Evolutionary conservation across 306 rosid species (phyloP).

Genomic region (Vigna reflexopilosa): DNA sequence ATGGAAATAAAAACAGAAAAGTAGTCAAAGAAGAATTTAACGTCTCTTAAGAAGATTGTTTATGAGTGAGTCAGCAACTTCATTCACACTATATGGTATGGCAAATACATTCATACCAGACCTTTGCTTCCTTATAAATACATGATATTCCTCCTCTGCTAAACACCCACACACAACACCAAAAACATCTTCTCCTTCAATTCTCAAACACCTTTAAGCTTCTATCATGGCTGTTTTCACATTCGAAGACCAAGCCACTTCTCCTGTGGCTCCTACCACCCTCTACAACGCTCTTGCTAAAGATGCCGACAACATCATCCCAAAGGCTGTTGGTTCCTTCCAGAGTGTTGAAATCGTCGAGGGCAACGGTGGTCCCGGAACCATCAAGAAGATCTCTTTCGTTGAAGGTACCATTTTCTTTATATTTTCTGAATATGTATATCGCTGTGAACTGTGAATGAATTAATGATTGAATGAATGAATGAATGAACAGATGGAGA

Average conservation of each 20-base stretch:
- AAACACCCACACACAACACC: background rate
- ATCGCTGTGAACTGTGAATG: background rate
- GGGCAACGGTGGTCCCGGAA: constrained; percentile 26
- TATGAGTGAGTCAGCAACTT: background rate
- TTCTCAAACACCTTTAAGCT: background rate
- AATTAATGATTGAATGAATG: too few relatives aligned
- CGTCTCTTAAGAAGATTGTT: background rate
- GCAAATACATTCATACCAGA: background rate
- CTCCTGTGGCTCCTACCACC: constrained; percentile 48
- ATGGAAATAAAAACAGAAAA: background rate
- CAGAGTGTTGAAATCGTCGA: background rate
- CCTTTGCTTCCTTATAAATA: constrained; percentile 31
- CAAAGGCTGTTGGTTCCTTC: background rate
- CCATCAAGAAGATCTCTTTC: constrained; percentile 8
- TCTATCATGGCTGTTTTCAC: constrained; percentile 59
- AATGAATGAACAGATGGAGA: constrained; percentile 35
- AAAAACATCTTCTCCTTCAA: background rate
- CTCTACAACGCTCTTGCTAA: constrained; percentile 50
- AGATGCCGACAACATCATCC: background rate
- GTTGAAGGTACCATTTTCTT: background rate
- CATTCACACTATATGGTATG: background rate
- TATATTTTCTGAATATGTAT: too few relatives aligned
- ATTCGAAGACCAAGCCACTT: constrained; percentile 45
- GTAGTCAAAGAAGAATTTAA: background rate
- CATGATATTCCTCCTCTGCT: background rate